phyloP scores from a whole-genome alignment of 805 yeast genomes.

The Yamadazyma nakazawae region DNA sequence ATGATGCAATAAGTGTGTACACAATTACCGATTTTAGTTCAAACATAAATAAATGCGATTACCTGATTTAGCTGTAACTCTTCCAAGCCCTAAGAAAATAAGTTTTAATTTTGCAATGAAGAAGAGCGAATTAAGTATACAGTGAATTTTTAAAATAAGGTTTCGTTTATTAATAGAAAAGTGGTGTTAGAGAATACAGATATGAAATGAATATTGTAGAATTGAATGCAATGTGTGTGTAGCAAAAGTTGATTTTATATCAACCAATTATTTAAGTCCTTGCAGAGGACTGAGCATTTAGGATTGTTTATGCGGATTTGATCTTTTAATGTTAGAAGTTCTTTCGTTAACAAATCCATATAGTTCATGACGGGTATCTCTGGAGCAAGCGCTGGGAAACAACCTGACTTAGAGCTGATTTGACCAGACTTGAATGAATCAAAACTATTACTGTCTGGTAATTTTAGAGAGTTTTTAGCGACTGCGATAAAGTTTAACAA shows the following conservation, averaged over 20 bases:
- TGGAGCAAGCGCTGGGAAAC: background rate
- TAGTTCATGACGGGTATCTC: constrained; percentile 2
- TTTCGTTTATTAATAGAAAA: background rate
- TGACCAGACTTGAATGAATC: background rate
- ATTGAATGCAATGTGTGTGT: background rate
- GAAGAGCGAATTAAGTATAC: no score
- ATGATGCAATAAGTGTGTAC: background rate
- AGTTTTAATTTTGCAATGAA: background rate
- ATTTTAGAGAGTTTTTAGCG: background rate
- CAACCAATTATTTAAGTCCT: constrained; percentile 16
- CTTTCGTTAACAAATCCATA: constrained; percentile 8
- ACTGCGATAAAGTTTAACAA: background rate
- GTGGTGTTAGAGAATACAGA: background rate
- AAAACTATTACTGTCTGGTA: background rate
- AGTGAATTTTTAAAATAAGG: background rate
- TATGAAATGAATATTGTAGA: background rate
- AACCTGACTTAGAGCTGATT: background rate
- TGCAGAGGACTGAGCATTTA: constrained; percentile 8
- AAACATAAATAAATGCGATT: constrained; percentile 1
- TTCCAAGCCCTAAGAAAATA: background rate
- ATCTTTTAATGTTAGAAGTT: constrained; percentile 5
- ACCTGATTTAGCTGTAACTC: background rate
- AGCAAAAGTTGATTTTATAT: constrained; percentile 2
- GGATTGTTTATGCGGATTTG: constrained; percentile 3
- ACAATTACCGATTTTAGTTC: background rate